Evolutionary conservation across 1,284 basidiomycete genomes (phyloP), one percentile per base, ranked within the genome.

Genomic region (Mrakiaceae sp.): DNA sequence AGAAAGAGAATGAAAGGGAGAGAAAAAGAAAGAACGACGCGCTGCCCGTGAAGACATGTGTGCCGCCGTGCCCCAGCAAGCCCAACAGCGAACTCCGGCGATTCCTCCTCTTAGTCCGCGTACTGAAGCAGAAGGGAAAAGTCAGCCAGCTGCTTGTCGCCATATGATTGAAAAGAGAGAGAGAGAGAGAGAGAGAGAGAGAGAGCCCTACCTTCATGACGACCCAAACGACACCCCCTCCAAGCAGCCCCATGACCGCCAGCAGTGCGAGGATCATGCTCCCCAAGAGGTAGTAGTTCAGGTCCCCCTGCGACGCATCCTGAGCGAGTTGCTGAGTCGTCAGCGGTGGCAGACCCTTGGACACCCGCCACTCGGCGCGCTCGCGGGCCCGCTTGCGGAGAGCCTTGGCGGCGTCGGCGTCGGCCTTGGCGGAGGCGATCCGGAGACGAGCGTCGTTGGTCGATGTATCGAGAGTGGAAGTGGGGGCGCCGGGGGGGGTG

Each of bases 381-480:
- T 60, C 52, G 14, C 59, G 40, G 39, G 46, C 57, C 42, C 54
- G 44, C 54, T 60, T 55, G 10, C 44, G 40, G 40, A 57, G 5
- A 2, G 39, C 16, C 53, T 60, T 62, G 11, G 57, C 58, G 16
- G 46, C 62, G 48, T 63, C 58, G 49, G 48, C 50, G 43, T 12
- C 42, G 27, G 54, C 58, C 47, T 64, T 64, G 40, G 58, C 48
- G 10, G 54, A 44, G 43, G 63, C 63, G 51, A 67, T 67, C 50
- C 63, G 63, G n/a, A 64, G 42, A 16, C 87, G 83, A 3, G 83
- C 80, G 74, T 88, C 87, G 42, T 70, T 71, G 2, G 79, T 74
- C 70, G 81, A 74, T 70, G 81, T 78, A 14, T 76, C 68, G 68
- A 77, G 73, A 40, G 67, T 64, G 39, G 75, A 73, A 46, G 77